Evolutionary conservation across 2,329 filamentous ascomycete genomes (phyloP).

Genomic region (Zopfia rhizophila): DNA sequence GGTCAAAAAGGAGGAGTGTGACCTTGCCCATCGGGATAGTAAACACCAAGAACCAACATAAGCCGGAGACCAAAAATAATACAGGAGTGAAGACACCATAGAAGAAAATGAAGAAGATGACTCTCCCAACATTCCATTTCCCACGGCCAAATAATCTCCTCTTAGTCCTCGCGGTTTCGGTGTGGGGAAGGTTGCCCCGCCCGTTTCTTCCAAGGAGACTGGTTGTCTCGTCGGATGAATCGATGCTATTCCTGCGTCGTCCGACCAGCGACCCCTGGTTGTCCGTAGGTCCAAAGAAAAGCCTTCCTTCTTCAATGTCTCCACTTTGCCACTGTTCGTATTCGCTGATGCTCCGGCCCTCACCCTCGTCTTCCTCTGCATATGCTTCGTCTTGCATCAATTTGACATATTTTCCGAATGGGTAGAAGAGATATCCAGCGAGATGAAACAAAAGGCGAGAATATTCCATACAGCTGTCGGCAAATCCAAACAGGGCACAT

Average conservation of each 20-base stretch:
- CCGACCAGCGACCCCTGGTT: conserved; percentile 81
- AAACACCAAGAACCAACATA: conserved; percentile 98
- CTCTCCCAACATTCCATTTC: conserved; percentile 92
- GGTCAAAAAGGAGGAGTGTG: conserved; percentile 87
- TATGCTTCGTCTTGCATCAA: conserved; percentile 95
- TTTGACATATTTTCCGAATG: conserved; percentile 95
- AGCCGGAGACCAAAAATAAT: conserved; percentile 82
- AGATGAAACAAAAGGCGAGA: conserved; percentile 86
- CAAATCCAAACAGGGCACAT: conserved; percentile 82
- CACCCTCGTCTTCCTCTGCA: conserved; percentile 91
- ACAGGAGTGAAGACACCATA: conserved; percentile 90
- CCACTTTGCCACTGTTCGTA: conserved; percentile 99
- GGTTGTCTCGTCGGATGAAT: conserved; percentile 89
- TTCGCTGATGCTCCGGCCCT: conserved; percentile 96
- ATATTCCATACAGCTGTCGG: conserved; percentile 83
- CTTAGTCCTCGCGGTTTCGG: conserved; percentile 66
- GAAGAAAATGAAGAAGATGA: conserved; percentile 97
- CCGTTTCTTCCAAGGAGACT: conserved; percentile 80
- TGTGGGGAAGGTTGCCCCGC: conserved; percentile 57
- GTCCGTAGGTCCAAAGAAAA: conserved; percentile 89
- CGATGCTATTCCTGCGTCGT: conserved; percentile 85
- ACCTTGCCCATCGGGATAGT: conserved; percentile 99
- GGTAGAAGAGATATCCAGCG: conserved; percentile 88
- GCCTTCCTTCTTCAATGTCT: conserved; percentile 91
- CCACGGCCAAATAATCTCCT: conserved; percentile 92